These are phyloP conservation scores for Neocallimastix lanati DNA, from an alignment of 192 early-diverging fungal species.

Conservation along the genomic window DNA sequence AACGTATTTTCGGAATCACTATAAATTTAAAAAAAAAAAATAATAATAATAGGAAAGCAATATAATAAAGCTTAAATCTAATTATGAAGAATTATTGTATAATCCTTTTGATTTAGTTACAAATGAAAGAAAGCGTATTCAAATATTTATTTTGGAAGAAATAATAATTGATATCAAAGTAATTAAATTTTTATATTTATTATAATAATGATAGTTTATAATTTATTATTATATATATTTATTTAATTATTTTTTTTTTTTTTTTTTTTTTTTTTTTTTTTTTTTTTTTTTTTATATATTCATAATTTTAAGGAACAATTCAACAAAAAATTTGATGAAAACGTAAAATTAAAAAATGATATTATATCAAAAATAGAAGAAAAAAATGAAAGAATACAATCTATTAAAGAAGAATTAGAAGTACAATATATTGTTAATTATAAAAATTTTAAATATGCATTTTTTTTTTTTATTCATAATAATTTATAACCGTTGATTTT, in stretches of 20 bases:
- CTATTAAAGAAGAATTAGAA: conserved; percentile 23
- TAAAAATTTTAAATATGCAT: background rate
- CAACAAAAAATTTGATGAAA: conserved; percentile 24
- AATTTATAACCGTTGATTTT: too few species aligned
- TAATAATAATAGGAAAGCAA: too few species aligned
- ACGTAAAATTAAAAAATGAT: conserved; percentile 22
- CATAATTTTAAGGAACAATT: conserved; percentile 13
- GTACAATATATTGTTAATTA: too few species aligned
- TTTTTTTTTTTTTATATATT: too few species aligned
- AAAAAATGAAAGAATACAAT: conserved; percentile 27
- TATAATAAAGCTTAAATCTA: background rate
- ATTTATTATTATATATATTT: too few species aligned
- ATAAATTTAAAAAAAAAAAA: too few species aligned
- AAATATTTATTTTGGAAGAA: conserved; percentile 22
- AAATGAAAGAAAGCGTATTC: conserved; percentile 23
- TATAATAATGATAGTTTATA: too few species aligned
- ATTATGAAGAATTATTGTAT: conserved; percentile 15
- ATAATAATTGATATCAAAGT: conserved; percentile 23
- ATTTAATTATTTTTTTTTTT: too few species aligned
- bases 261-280: too few species aligned
- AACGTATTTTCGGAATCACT: too few species aligned
- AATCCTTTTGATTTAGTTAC: conserved; percentile 27
- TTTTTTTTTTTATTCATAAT: background rate
- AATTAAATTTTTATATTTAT: too few species aligned
- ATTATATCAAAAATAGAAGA: conserved; percentile 37